Evolutionary conservation across 176 grass and related monocot species (phyloP).

Genomic region (Musa itinerans): DNA sequence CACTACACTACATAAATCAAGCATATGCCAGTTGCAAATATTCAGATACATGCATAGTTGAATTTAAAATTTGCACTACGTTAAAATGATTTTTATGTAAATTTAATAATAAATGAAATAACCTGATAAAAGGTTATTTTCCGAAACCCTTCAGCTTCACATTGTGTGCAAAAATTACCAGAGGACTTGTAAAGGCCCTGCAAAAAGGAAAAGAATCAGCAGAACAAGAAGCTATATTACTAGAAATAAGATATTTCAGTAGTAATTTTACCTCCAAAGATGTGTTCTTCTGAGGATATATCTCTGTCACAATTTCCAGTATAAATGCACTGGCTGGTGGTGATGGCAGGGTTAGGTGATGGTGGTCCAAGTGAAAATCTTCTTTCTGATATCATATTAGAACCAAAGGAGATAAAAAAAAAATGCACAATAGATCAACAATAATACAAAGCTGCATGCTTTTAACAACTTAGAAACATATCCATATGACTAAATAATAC

Average conservation of each 20-base stretch:
- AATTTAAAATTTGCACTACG: too few species aligned
- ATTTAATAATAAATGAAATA: constrained; percentile 18
- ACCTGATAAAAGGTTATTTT: constrained; percentile 99
- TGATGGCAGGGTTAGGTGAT: constrained; percentile 53
- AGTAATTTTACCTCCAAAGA: constrained; percentile 87
- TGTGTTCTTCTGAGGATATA: constrained; percentile 88
- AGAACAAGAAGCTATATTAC: neutral
- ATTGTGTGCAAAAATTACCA: constrained; percentile 94
- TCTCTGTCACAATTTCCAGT: constrained; percentile 91
- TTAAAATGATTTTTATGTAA: neutral
- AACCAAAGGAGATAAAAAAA: neutral
- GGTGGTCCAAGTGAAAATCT: constrained; percentile 54
- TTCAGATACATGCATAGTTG: neutral
- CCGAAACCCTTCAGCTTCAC: constrained; percentile 95
- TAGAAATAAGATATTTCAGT: constrained; percentile 9
- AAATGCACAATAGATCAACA: constrained; percentile 22
- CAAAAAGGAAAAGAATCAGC: constrained; percentile 16
- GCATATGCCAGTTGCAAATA: neutral
- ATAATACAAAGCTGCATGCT: neutral
- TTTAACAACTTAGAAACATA: neutral
- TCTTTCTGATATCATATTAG: constrained; percentile 40
- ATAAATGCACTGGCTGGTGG: constrained; percentile 52
- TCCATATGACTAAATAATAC: neutral
- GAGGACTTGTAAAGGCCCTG: constrained; percentile 91
- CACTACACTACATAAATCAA: neutral